Evolutionary conservation across 2,329 filamentous ascomycete genomes (phyloP), one percentile per base, ranked within the genome.

Genomic region (Aspergillus neoniger): DNA sequence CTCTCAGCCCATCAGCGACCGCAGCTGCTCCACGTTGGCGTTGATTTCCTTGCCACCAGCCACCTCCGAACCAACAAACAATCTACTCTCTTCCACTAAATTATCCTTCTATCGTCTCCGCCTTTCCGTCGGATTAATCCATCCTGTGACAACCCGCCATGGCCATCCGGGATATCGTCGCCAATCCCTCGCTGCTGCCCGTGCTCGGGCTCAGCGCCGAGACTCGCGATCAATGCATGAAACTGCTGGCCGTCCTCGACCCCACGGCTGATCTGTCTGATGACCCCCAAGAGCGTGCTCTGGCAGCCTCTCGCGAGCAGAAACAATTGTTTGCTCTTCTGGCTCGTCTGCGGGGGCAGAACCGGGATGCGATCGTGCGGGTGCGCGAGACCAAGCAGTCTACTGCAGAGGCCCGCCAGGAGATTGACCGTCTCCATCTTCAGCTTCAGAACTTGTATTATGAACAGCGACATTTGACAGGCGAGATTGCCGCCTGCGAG

Each of bases 381-480:
- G 91, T 92, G 30, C 88, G 95, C 66, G 87, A 92, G 67, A 96
- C 93, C 14, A 98, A 98, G 76, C 83, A 90, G 56, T 82, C 87
- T 68, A 98, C 95, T 0, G 90, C 91, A 30, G 92, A 96, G 75
- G 91, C 90, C 52, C 87, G 93, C 52, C 91, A 94, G 70, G 92
- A 96, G 77, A 92, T 98, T 65, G 95, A 99, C 74, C 87, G 89
- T 53, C 82, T 99, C 63, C 93, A 98, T 74, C 83, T 99, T 39
- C 91, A 96, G 72, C 83, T 99, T 58, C 94, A 98, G 77, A 99
- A 99, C 72, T 81, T 99, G 7, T 96, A 95, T 76, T 99, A 99
- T 73, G 94, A 99, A 77, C 93, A 98, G 79, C 84, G 91, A 57
- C 92, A 97, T 76, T 80, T 99, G 57, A 87, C 91, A 65, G 91